Percentiles rank a stretch among this genome's conserved stretches.
Conservation (phyloP, 208 protist species). For the Leptomonas seymouri region DNA sequence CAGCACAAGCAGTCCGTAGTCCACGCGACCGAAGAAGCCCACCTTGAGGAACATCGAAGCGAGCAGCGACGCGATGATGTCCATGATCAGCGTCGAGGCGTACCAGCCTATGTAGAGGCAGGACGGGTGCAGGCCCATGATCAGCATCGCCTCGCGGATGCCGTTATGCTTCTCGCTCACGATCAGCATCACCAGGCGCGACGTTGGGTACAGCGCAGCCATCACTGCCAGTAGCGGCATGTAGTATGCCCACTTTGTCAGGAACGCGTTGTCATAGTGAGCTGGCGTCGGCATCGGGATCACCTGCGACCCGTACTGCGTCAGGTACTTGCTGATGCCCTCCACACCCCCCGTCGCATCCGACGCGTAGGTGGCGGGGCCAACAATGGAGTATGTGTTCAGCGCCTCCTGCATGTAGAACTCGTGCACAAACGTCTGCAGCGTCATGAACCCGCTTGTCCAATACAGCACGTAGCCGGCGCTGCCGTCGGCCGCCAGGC, state of each 20-base stretch:
- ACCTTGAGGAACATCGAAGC: slow-evolving; percentile 56
- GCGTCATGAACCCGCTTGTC: slow-evolving; percentile 79
- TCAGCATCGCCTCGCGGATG: slow-evolving; percentile 87
- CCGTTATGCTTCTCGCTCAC: slow-evolving; percentile 80
- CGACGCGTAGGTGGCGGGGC: slow-evolving; percentile 18
- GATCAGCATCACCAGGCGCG: slow-evolving; percentile 63
- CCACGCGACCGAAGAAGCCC: slow-evolving; percentile 61
- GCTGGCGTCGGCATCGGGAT: slow-evolving; percentile 64
- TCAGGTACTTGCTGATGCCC: slow-evolving; percentile 46
- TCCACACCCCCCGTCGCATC: slow-evolving; percentile 15
- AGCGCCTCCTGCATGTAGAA: slow-evolving; percentile 51
- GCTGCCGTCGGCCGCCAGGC: slow-evolving; percentile 31
- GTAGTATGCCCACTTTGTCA: slow-evolving; percentile 63
- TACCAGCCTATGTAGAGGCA: slow-evolving; percentile 80
- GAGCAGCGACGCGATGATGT: slow-evolving; percentile 60
- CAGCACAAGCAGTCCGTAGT: slow-evolving; percentile 69
- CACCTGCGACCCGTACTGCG: slow-evolving; percentile 35
- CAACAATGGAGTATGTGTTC: neutral
- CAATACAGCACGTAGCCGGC: slow-evolving; percentile 69
- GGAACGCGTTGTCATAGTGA: slow-evolving; percentile 55
- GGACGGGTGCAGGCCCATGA: slow-evolving; percentile 84
- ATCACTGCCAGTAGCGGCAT: slow-evolving; percentile 79
- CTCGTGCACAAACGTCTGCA: slow-evolving; percentile 74
- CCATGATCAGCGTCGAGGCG: slow-evolving; percentile 54
- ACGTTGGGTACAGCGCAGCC: slow-evolving; percentile 74